Evolutionary conservation across 2,329 filamentous ascomycete species (phyloP).

Genomic region (Sphaerulina musiva): DNA sequence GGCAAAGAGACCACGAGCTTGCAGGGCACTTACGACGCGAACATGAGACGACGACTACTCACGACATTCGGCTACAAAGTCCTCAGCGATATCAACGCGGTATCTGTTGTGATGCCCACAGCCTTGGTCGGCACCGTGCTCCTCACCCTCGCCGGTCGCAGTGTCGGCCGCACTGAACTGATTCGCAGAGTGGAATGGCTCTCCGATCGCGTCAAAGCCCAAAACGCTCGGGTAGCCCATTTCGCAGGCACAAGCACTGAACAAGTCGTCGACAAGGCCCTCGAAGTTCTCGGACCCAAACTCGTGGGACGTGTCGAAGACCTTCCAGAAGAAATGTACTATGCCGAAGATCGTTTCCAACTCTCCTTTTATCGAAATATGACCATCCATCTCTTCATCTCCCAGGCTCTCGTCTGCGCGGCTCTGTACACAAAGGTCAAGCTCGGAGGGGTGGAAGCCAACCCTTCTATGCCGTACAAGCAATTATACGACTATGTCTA

Average conservation of each 20-base stretch:
- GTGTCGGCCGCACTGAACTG: conserved; percentile 80
- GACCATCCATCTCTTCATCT: conserved; percentile 97
- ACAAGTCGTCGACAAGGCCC: conserved; percentile 77
- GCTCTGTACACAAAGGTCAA: conserved; percentile 90
- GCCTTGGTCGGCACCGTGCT: conserved; percentile 91
- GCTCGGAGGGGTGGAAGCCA: conserved; percentile 72
- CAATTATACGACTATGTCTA: conserved; percentile 72
- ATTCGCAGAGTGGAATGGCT: conserved; percentile 87
- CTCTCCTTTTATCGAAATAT: conserved; percentile 98
- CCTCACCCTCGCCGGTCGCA: conserved; percentile 81
- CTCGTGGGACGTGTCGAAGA: conserved; percentile 74
- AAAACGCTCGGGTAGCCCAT: conserved; percentile 88
- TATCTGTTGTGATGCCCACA: conserved; percentile 97
- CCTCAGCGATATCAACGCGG: conserved; percentile 86
- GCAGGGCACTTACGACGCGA: conserved; percentile 40
- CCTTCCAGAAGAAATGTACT: conserved; percentile 85
- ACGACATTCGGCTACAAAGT: conserved; percentile 88
- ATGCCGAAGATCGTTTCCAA: conserved; percentile 89
- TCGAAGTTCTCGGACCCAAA: conserved; percentile 85
- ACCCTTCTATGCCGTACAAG: conserved; percentile 57
- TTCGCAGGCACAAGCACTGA: conserved; percentile 75
- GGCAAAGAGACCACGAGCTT: conserved; percentile 26
- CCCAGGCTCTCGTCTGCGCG: conserved; percentile 81
- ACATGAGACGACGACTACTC: conserved; percentile 60
- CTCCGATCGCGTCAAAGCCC: conserved; percentile 68